Evolutionary conservation across 805 yeast genomes (phyloP), one percentile per base, ranked within the genome.

Genomic region (Suhomyces kilbournensis): DNA sequence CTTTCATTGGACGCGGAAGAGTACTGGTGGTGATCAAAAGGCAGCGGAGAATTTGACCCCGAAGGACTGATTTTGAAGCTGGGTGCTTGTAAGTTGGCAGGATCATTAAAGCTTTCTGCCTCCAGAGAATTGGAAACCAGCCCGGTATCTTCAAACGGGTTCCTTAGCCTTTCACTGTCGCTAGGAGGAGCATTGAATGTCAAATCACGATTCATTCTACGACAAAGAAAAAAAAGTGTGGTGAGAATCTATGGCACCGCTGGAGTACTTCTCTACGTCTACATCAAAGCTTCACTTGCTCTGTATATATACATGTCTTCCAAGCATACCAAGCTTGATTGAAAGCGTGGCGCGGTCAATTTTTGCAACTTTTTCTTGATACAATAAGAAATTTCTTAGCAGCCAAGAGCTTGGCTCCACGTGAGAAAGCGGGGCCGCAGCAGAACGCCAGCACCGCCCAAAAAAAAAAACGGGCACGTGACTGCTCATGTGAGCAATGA

Each of bases 131-230:
- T n/a, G 12, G 40, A 38, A 38, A 38, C 42, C 42, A 38, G 42
- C 9, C 14, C 42, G 22, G 40, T 35, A 7, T 38, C 42, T 7
- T 49, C 47, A 30, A 46, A 46, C 15, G 53, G 52, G 48, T 39
- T 47, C 23, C 19, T 46, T 17, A 30, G 17, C 39, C 38, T 6
- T 4, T 28, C 46, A 6, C 4, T 12, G 9, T 39, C 17, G 4
- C 38, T 58, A 60, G 19, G 53, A 58, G 58, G 62, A 4, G 56
- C 53, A 45, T 60, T 60, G 45, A 35, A 52, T 2, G 64, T 60
- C 44, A 58, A 56, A 46, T 60, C 60, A 49, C 58, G 53, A 19
- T 39, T 49, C 32, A 40, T 40, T 40, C 26, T 40, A 7, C 22
- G 4, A 22, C 25, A 6, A n/a, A 35, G 10, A 3, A 35, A n/a